Conservation (phyloP, 371 early-diverging fungal genomes). For the Conidiobolus coronatus region DNA sequence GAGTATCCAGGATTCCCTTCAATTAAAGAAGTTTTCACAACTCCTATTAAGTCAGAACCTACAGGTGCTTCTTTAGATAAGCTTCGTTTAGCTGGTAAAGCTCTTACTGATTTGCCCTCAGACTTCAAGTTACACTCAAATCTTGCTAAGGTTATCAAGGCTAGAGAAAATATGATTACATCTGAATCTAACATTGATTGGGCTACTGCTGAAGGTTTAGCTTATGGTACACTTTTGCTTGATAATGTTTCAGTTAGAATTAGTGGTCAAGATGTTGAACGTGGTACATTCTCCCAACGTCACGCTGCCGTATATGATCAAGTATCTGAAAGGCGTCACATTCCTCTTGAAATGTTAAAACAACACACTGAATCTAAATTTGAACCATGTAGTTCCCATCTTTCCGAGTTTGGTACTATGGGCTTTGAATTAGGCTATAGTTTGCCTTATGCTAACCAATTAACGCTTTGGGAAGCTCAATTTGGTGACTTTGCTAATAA, state of each 20-base stretch:
- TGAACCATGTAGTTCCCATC: constrained; percentile 71
- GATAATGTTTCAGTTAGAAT: constrained; percentile 76
- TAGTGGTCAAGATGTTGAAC: constrained; percentile 92
- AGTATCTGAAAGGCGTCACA: constrained; percentile 46
- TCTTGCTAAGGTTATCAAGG: constrained; percentile 65
- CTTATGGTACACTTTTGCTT: constrained; percentile 65
- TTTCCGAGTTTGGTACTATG: constrained; percentile 84
- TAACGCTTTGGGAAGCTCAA: constrained; percentile 94
- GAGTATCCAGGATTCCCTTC: neutral
- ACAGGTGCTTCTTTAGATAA: constrained; percentile 32
- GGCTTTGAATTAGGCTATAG: constrained; percentile 91
- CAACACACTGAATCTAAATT: constrained; percentile 22
- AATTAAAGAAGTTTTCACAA: neutral
- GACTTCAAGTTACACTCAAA: constrained; percentile 56
- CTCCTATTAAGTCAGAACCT: constrained; percentile 5
- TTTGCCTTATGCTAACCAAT: constrained; percentile 53
- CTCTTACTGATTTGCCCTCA: constrained; percentile 39
- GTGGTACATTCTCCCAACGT: constrained; percentile 93
- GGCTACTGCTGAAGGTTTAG: constrained; percentile 91
- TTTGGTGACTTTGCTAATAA: constrained; percentile 96
- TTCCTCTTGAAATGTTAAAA: constrained; percentile 26
- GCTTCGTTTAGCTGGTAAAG: constrained; percentile 38
- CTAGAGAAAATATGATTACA: constrained; percentile 39
- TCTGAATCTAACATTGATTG: constrained; percentile 67
- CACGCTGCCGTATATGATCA: constrained; percentile 75